Evolutionary conservation across 495 filamentous ascomycete species (phyloP).

Genomic region (Neurospora sublineolata): DNA sequence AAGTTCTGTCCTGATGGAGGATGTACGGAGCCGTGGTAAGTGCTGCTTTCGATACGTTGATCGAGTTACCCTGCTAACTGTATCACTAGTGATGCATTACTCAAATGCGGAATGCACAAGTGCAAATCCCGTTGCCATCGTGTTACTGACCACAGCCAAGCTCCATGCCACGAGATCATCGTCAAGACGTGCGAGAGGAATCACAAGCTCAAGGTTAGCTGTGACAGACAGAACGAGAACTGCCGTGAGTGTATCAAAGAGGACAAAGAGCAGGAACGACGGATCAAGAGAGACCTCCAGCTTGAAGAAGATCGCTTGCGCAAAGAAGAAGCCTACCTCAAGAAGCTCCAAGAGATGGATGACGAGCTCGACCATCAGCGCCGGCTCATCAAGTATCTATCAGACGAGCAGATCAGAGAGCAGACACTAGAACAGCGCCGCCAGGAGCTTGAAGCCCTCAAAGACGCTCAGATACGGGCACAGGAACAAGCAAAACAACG

Average conservation of each 20-base stretch:
- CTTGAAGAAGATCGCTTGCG: conserved; percentile 41
- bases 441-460: conserved; percentile 17
- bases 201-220: conserved; percentile 33
- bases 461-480: conserved; percentile 4
- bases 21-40: conserved; percentile 56
- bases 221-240: conserved; percentile 17
- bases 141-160: conserved; percentile 53
- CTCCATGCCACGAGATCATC: conserved; percentile 40
- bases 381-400: conserved; percentile 34
- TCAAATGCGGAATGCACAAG: conserved; percentile 51
- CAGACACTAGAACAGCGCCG: conserved; percentile 33
- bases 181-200: conserved; percentile 38
- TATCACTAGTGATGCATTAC: conserved; percentile 30
- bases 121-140: conserved; percentile 56
- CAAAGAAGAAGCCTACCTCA: conserved; percentile 38
- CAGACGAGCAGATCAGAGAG: conserved; percentile 33
- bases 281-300: conserved; percentile 38
- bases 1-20: conserved; percentile 58
- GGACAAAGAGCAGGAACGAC: conserved; percentile 32
- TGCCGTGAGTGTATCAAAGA: conserved; percentile 44
- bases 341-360: conserved; percentile 41
- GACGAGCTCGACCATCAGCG: conserved; percentile 45
- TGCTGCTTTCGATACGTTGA: neutral
- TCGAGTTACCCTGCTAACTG: neutral
- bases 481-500: conserved; percentile 7